Conservation (phyloP, 2,329 filamentous ascomycete genomes). For the Pestalotiopsis sp. region DNA sequence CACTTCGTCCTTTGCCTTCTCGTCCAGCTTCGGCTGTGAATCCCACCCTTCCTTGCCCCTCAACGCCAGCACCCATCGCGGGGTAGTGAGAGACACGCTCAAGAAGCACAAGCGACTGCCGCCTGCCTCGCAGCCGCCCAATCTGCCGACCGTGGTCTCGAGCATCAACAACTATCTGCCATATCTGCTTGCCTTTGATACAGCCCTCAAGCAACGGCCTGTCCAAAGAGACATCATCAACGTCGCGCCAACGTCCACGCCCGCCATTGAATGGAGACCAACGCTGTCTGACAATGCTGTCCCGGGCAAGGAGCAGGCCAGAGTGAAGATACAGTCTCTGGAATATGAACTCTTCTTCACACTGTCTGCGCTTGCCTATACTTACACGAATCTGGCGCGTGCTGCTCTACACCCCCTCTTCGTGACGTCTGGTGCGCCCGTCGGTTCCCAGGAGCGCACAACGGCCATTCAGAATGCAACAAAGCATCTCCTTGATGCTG, state of each 20-base stretch:
- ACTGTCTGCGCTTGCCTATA: slow-evolving; percentile 75
- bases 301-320: slow-evolving; percentile 64
- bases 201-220: slow-evolving; percentile 65
- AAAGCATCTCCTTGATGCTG: slow-evolving; percentile 75
- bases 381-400: slow-evolving; percentile 73
- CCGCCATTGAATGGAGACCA: slow-evolving; percentile 81
- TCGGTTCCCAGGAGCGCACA: slow-evolving; percentile 68
- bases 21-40: slow-evolving; percentile 73
- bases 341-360: slow-evolving; percentile 84
- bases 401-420: slow-evolving; percentile 75
- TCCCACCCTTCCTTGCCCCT: slow-evolving; percentile 90
- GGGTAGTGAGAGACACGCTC: slow-evolving; percentile 78
- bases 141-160: slow-evolving; percentile 71
- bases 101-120: slow-evolving; percentile 91
- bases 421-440: slow-evolving; percentile 62
- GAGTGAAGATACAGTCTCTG: slow-evolving; percentile 73
- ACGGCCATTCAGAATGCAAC: slow-evolving; percentile 74
- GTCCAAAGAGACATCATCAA: slow-evolving; percentile 64
- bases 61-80: slow-evolving; percentile 79
- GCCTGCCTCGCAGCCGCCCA: slow-evolving; percentile 67
- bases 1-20: slow-evolving; percentile 84
- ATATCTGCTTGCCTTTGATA: slow-evolving; percentile 78
- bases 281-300: slow-evolving; percentile 71
- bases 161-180: slow-evolving; percentile 79
- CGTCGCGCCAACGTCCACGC: slow-evolving; percentile 62